A percentile compares a stretch with the other conserved stretches of the same genome.
phyloP scores from a whole-genome alignment of 257 asterid genomes.

The Solanum habrochaites region DNA sequence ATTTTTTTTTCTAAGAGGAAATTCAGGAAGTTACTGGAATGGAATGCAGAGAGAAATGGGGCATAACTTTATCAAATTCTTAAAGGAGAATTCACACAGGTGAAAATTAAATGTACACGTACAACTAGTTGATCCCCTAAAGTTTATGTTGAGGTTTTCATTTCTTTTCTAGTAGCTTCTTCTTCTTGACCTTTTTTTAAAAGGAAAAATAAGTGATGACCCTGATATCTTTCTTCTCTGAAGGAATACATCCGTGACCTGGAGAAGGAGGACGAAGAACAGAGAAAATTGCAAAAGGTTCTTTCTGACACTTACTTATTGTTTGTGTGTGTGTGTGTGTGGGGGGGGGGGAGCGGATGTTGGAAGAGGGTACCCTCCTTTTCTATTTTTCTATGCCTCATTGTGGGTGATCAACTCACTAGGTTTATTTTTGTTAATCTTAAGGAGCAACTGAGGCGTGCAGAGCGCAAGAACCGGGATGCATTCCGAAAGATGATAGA shows the following conservation, averaged over 20 bases:
- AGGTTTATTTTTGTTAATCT: not conserved
- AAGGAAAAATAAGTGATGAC: not conserved
- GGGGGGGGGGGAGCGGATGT: not conserved
- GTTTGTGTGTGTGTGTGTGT: not conserved
- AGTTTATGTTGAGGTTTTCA: not conserved
- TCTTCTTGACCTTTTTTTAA: not conserved
- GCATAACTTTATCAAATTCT: not conserved
- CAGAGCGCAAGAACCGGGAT: slow-evolving; percentile 92
- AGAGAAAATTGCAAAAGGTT: slow-evolving; percentile 78
- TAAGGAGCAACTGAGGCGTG: slow-evolving; percentile 75
- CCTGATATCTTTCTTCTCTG: slow-evolving; percentile 5
- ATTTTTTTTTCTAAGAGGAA: not conserved
- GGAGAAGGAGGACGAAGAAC: slow-evolving; percentile 95
- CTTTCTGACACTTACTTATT: not conserved
- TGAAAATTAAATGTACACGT: not conserved
- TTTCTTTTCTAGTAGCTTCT: not conserved
- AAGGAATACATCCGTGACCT: slow-evolving; percentile 93
- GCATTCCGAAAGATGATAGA: slow-evolving; percentile 86
- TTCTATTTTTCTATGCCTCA: not conserved
- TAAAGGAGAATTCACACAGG: not conserved
- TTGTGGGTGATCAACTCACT: not conserved
- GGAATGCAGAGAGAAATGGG: not conserved
- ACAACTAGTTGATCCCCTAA: not conserved
- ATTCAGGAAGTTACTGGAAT: not conserved
- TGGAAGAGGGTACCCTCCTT: not conserved